A percentile compares a stretch with the other conserved stretches of the same genome.
Conservation (phyloP, 2,329 filamentous ascomycete genomes). For the Hypomyces perniciosus region DNA sequence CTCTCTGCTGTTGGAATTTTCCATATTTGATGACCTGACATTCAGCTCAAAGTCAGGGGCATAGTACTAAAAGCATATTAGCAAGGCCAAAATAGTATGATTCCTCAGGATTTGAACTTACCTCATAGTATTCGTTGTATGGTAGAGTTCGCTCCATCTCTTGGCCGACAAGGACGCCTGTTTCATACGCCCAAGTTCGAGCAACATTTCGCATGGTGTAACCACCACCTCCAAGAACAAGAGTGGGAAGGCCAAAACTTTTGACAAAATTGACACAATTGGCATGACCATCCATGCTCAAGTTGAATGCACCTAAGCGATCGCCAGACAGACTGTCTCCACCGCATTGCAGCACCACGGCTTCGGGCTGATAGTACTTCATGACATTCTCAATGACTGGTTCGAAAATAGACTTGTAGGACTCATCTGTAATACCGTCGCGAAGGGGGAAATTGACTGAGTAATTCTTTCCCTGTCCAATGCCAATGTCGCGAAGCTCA, state of each 20-base stretch:
- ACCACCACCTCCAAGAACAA: conserved; percentile 92
- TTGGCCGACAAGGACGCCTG: conserved; percentile 78
- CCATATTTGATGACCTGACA: conserved; percentile 80
- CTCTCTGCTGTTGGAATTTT: conserved; percentile 80
- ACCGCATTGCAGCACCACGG: conserved; percentile 92
- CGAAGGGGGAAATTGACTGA: conserved; percentile 86
- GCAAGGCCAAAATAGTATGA: neutral
- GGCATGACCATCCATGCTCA: conserved; percentile 93
- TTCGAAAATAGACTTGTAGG: conserved; percentile 88
- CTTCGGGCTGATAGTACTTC: conserved; percentile 80
- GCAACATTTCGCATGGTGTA: conserved; percentile 98
- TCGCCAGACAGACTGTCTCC: conserved; percentile 93
- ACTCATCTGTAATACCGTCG: conserved; percentile 83
- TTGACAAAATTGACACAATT: conserved; percentile 93
- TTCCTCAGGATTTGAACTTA: conserved; percentile 28
- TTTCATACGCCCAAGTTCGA: conserved; percentile 95
- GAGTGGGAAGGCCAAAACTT: conserved; percentile 72
- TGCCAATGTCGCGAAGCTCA: conserved; percentile 77
- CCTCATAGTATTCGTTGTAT: conserved; percentile 92
- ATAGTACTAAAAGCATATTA: conserved; percentile 63
- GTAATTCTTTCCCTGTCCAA: conserved; percentile 84
- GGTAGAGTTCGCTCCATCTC: conserved; percentile 78
- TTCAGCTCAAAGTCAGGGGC: conserved; percentile 86
- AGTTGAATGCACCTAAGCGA: conserved; percentile 90
- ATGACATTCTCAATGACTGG: conserved; percentile 84